A percentile compares a stretch with the other conserved stretches of the same genome.
Conservation (phyloP, 495 filamentous ascomycete genomes). For the Staphylotrichum longicolle region DNA sequence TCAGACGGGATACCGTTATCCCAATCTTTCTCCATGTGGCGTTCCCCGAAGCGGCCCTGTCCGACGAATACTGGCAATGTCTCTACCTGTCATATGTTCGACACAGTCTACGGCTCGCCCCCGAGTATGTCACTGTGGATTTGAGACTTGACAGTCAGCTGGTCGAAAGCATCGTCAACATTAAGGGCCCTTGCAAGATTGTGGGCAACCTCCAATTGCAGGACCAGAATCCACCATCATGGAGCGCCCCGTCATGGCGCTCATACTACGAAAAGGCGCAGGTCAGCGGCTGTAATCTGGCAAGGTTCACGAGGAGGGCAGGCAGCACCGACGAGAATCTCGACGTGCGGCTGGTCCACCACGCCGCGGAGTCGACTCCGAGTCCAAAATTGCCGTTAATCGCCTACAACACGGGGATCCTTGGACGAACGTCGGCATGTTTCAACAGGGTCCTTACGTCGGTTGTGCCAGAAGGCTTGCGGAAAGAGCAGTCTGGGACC, state of each 20-base stretch:
- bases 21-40: conserved; percentile 66
- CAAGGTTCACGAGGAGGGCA: conserved; percentile 58
- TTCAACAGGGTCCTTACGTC: conserved; percentile 67
- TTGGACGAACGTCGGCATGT: conserved; percentile 62
- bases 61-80: conserved; percentile 32
- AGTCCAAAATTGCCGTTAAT: conserved; percentile 54
- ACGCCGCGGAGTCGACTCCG: conserved; percentile 40
- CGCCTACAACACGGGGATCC: conserved; percentile 63
- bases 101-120: conserved; percentile 61
- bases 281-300: conserved; percentile 59
- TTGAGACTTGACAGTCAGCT: conserved; percentile 50
- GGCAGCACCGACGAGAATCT: conserved; percentile 56
- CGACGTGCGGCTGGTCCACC: conserved; percentile 53
- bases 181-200: conserved; percentile 61
- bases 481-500: conserved; percentile 20
- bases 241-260: conserved; percentile 56
- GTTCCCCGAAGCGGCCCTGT: conserved; percentile 36
- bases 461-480: conserved; percentile 57
- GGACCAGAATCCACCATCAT: conserved; percentile 45
- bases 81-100: conserved; percentile 57
- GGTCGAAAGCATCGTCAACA: conserved; percentile 47
- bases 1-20: conserved; percentile 58
- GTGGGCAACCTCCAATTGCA: conserved; percentile 56
- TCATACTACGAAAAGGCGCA: conserved; percentile 56
- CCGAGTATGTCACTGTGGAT: conserved; percentile 66